phyloP scores from a whole-genome alignment of 2,329 filamentous ascomycete genomes.

The Colletotrichum tofieldiae region DNA sequence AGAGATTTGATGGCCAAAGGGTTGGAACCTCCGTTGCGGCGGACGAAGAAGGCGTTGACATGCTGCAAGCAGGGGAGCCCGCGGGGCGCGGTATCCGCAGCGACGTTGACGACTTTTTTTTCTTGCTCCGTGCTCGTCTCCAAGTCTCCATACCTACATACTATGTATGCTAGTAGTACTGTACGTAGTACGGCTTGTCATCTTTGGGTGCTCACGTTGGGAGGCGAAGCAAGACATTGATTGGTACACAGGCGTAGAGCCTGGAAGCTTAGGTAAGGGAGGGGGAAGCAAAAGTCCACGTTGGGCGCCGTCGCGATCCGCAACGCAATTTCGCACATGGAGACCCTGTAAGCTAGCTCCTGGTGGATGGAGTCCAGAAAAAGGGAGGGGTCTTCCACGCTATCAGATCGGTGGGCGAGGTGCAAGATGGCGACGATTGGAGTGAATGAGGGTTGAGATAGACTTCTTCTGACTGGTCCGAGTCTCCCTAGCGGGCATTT shows the following conservation, averaged over 20 bases:
- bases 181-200: not conserved
- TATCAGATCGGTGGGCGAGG: slow-evolving; percentile 24
- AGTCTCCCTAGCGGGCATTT: not conserved
- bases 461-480: slow-evolving; percentile 21
- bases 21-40: slow-evolving; percentile 19
- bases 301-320: slow-evolving; percentile 3
- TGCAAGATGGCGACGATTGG: slow-evolving; percentile 6
- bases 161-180: no score
- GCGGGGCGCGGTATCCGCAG: not conserved
- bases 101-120: not conserved
- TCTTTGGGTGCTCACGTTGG: not conserved
- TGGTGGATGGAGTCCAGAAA: slow-evolving; percentile 9
- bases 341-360: not conserved
- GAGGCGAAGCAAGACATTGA: not conserved
- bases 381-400: not conserved
- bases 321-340: slow-evolving; percentile 21
- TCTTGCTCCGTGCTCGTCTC: not conserved
- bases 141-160: not conserved
- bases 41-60: slow-evolving; percentile 31
- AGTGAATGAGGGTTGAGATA: slow-evolving; percentile 17
- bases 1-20: not conserved
- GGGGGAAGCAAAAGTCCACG: slow-evolving; percentile 2
- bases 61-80: not conserved
- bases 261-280: slow-evolving; percentile 29
- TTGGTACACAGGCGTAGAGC: not conserved